Percentiles rank a stretch among this genome's conserved stretches.
These are phyloP conservation scores for Fusarium tanahbumbuense DNA, from an alignment of 2,329 filamentous ascomycete species.

Conservation along the genomic window DNA sequence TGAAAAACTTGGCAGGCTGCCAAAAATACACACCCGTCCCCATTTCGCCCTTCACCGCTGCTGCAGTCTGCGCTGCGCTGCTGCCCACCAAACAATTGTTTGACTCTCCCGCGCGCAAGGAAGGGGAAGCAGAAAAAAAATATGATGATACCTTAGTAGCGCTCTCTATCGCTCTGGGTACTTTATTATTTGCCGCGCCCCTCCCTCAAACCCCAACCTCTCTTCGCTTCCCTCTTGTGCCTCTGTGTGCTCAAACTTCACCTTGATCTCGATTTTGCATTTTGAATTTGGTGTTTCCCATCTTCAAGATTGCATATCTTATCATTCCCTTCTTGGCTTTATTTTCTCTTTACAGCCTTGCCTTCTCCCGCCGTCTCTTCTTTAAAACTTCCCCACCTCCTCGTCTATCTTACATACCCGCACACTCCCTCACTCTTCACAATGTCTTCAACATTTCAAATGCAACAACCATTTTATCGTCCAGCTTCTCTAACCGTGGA, in stretches of 20 bases:
- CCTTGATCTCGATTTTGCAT: conserved; percentile 33
- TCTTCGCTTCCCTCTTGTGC: conserved; percentile 36
- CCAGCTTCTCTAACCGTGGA: conserved; percentile 64
- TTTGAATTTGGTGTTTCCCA: conserved; percentile 34
- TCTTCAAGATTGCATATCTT: conserved; percentile 34
- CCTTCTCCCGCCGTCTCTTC: conserved; percentile 34
- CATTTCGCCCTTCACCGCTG: conserved; percentile 37
- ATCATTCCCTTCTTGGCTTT: conserved; percentile 40
- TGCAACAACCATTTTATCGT: conserved; percentile 63
- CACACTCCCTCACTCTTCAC: conserved; percentile 43
- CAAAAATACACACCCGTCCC: conserved; percentile 42
- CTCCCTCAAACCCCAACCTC: conserved; percentile 42
- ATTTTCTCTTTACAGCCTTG: conserved; percentile 39
- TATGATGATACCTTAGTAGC: conserved; percentile 30
- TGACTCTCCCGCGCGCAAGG: conserved; percentile 41
- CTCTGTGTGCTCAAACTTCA: conserved; percentile 41
- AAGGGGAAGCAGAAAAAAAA: conserved; percentile 33
- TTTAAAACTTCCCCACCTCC: conserved; percentile 26
- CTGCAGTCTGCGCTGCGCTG: conserved; percentile 31
- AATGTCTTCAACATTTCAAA: conserved; percentile 64
- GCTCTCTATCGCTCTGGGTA: conserved; percentile 3
- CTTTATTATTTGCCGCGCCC: conserved; percentile 47
- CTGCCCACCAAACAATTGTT: conserved; percentile 45
- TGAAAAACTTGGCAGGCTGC: conserved; percentile 34
- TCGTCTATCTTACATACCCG: conserved; percentile 23